phyloP scores from a whole-genome alignment of 2,329 filamentous ascomycete genomes.

The Talaromyces sp. region DNA sequence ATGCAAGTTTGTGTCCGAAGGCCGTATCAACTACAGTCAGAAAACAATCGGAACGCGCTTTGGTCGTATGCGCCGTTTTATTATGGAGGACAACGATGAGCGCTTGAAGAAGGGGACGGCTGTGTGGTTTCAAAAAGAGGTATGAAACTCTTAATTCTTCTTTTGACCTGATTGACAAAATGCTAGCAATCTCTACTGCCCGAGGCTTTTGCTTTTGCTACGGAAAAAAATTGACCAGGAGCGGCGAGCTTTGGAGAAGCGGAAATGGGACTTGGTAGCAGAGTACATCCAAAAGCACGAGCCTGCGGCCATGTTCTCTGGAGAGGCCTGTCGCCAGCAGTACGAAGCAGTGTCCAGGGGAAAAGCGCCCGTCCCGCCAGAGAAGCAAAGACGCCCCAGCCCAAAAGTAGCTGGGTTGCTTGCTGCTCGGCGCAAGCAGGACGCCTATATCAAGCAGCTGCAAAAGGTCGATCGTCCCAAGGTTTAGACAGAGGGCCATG shows the following conservation, averaged over 20 bases:
- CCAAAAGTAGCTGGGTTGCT: neutral
- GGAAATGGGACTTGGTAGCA: constrained; percentile 39
- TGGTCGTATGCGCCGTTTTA: constrained; percentile 38
- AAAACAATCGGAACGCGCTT: constrained; percentile 47
- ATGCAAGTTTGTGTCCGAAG: constrained; percentile 37
- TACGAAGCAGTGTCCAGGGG: neutral
- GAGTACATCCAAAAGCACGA: constrained; percentile 37
- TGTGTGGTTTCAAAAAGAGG: constrained; percentile 47
- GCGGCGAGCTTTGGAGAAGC: constrained; percentile 26
- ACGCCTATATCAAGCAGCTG: neutral
- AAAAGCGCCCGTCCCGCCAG: neutral
- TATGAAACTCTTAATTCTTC: constrained; percentile 29
- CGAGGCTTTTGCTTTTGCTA: neutral
- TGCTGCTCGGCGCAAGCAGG: neutral
- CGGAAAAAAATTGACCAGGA: constrained; percentile 34
- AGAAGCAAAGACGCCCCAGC: neutral
- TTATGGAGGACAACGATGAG: constrained; percentile 40
- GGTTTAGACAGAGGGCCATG: neutral
- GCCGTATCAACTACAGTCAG: constrained; percentile 38
- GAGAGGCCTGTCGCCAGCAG: constrained; percentile 33
- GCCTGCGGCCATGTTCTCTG: constrained; percentile 38
- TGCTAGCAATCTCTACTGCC: constrained; percentile 2
- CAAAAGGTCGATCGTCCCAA: neutral
- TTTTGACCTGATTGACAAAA: constrained; percentile 36
- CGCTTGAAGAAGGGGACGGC: constrained; percentile 42